These are phyloP conservation scores for Dioscorea dumetorum DNA, from an alignment of 106 monocot species.

Conservation along the genomic window DNA sequence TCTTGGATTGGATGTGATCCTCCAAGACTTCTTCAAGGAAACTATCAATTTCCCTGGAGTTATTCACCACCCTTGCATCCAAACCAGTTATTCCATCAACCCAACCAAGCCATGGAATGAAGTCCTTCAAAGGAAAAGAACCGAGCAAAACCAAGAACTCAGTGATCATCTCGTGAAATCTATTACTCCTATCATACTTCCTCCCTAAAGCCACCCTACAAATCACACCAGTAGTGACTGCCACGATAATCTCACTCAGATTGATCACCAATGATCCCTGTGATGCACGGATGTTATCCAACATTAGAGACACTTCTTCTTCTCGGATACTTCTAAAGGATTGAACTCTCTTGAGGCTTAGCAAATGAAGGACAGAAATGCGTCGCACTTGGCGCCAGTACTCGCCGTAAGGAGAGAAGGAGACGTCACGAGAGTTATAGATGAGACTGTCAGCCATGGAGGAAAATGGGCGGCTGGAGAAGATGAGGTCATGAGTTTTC, in stretches of 20 bases:
- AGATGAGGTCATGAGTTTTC: conserved; percentile 19
- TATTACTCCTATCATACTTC: not conserved
- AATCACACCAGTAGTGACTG: conserved; percentile 9
- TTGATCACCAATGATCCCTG: conserved; percentile 11
- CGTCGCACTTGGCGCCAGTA: conserved; percentile 30
- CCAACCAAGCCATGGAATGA: conserved; percentile 28
- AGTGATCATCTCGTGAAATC: not conserved
- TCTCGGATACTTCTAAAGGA: conserved; percentile 19
- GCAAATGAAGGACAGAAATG: conserved; percentile 16
- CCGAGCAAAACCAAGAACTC: conserved; percentile 17
- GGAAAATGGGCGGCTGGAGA: conserved; percentile 19
- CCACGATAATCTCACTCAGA: conserved; percentile 9
- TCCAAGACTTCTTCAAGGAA: conserved; percentile 18
- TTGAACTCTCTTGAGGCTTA: conserved; percentile 17
- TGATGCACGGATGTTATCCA: not conserved
- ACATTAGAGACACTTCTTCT: conserved; percentile 18
- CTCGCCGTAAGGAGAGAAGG: conserved; percentile 29
- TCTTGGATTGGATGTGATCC: conserved; percentile 1
- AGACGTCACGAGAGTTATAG: conserved; percentile 15
- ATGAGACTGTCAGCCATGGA: not conserved
- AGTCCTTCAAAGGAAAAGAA: conserved; percentile 15
- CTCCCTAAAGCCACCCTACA: conserved; percentile 23
- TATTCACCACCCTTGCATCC: conserved; percentile 18
- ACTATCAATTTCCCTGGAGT: conserved; percentile 4
- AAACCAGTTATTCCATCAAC: conserved; percentile 29